These are phyloP conservation scores for Graphilbum fragrans DNA, from an alignment of 2,329 filamentous ascomycete species.

Conservation along the genomic window DNA sequence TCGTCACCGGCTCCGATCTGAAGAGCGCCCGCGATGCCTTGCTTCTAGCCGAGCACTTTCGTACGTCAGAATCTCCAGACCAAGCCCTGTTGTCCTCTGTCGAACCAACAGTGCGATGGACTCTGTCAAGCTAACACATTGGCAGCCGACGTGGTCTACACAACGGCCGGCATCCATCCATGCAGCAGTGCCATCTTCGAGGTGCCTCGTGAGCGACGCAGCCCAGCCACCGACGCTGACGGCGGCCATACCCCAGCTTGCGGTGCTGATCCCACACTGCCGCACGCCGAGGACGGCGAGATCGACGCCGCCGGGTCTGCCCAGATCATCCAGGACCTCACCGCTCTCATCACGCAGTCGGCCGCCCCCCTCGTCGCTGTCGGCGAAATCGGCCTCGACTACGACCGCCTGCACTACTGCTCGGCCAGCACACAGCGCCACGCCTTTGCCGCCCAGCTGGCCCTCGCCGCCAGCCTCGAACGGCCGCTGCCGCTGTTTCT, in stretches of 20 bases:
- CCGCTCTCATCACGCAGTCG: conserved; percentile 44
- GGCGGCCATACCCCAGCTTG: conserved; percentile 36
- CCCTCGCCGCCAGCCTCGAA: conserved; percentile 55
- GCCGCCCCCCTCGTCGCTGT: conserved; percentile 57
- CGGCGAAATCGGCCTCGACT: conserved; percentile 93
- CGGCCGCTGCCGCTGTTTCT: conserved; percentile 74
- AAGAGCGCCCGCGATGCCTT: conserved; percentile 65
- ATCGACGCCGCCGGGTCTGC: conserved; percentile 29
- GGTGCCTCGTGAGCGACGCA: conserved; percentile 29
- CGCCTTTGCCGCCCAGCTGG: conserved; percentile 74
- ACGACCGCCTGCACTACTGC: conserved; percentile 79
- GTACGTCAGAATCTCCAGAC: conserved; percentile 41
- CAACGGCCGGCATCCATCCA: conserved; percentile 88
- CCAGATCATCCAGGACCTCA: conserved; percentile 45
- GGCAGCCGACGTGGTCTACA: conserved; percentile 68
- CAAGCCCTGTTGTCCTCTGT: no score
- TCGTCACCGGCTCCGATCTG: conserved; percentile 86
- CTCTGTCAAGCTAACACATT: conserved; percentile 1
- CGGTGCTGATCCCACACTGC: conserved; percentile 37
- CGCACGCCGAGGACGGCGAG: conserved; percentile 31
- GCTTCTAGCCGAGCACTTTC: conserved; percentile 58
- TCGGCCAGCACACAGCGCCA: conserved; percentile 68
- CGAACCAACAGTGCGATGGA: no score
- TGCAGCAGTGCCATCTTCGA: conserved; percentile 77
- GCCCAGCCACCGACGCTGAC: conserved; percentile 22